phyloP scores from a whole-genome alignment of 768 basidiomycete species.

The Termitomyces sp. region DNA sequence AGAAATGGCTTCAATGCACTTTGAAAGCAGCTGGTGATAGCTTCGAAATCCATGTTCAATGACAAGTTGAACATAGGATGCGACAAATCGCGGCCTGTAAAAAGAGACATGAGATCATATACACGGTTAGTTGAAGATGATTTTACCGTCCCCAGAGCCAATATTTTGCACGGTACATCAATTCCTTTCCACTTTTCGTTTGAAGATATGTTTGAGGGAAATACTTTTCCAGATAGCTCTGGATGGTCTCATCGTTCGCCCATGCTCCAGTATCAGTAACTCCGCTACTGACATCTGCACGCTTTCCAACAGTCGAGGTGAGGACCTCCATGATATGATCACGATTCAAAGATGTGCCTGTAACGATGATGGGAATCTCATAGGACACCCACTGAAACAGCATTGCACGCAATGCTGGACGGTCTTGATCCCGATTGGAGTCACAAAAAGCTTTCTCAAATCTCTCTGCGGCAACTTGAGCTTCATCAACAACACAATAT shows the following conservation, averaged over 20 bases:
- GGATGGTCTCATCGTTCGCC: neutral
- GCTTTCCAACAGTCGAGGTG: neutral
- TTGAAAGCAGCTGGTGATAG: neutral
- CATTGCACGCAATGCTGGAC: neutral
- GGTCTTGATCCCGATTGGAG: neutral
- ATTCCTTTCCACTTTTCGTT: neutral
- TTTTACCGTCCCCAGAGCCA: too few relatives aligned
- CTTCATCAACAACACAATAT: neutral
- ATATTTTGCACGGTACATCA: neutral
- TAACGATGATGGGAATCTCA: neutral
- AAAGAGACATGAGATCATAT: too few relatives aligned
- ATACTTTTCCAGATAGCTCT: neutral
- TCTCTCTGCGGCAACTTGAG: too few relatives aligned
- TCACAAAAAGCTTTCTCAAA: neutral
- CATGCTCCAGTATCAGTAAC: neutral
- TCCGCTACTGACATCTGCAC: neutral
- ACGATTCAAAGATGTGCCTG: too few relatives aligned
- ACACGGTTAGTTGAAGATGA: too few relatives aligned
- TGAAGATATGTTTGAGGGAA: neutral
- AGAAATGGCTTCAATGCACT: neutral
- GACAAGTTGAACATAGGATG: too few relatives aligned
- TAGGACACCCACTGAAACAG: neutral
- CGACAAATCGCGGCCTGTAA: too few relatives aligned
- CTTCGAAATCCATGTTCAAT: neutral
- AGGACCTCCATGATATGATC: neutral